phyloP scores from a whole-genome alignment of 164 flowering plant genomes.

The Tetracentron sinense region DNA sequence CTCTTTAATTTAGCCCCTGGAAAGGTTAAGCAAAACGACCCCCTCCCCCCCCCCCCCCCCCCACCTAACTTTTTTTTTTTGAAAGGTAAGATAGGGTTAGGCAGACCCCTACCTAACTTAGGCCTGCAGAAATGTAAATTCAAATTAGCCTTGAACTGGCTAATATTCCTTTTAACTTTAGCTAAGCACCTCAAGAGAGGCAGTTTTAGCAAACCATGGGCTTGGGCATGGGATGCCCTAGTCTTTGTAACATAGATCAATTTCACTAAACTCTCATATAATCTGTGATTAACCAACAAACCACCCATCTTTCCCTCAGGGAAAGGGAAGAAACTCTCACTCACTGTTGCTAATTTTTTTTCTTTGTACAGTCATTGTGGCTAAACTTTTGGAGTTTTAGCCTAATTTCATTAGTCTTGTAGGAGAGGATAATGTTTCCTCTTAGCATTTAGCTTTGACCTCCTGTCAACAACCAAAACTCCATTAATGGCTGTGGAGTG shows the following conservation, averaged over 20 bases:
- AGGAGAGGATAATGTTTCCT: slow-evolving; percentile 30
- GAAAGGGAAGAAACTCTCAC: slow-evolving; percentile 26
- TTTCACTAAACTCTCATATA: slow-evolving; percentile 14
- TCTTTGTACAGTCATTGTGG: slow-evolving; percentile 37
- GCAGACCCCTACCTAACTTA: too few relatives aligned
- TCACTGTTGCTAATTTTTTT: slow-evolving; percentile 10
- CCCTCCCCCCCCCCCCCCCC: too few relatives aligned
- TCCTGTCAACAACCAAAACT: slow-evolving; percentile 29
- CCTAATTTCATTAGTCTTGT: slow-evolving; percentile 17
- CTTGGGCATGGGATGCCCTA: slow-evolving; percentile 5
- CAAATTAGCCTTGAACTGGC: slow-evolving; percentile 9
- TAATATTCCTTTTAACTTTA: slow-evolving; percentile 18
- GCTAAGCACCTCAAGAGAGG: slow-evolving; percentile 32
- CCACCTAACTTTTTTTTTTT: too few relatives aligned
- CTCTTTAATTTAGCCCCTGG: slow-evolving; percentile 27
- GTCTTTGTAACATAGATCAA: slow-evolving; percentile 5
- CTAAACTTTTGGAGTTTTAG: slow-evolving; percentile 48
- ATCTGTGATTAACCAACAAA: slow-evolving; percentile 14
- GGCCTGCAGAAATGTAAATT: slow-evolving; percentile 38
- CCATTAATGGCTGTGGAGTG: slow-evolving; percentile 39
- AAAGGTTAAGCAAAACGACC: slow-evolving; percentile 26
- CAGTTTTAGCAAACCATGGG: slow-evolving; percentile 19
- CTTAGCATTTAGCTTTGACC: slow-evolving; percentile 27
- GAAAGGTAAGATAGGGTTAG: too few relatives aligned
- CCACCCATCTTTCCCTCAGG: slow-evolving; percentile 36